Evolutionary conservation across 768 basidiomycete genomes (phyloP), one percentile per base, ranked within the genome.

Genomic region (Russula vinacea): DNA sequence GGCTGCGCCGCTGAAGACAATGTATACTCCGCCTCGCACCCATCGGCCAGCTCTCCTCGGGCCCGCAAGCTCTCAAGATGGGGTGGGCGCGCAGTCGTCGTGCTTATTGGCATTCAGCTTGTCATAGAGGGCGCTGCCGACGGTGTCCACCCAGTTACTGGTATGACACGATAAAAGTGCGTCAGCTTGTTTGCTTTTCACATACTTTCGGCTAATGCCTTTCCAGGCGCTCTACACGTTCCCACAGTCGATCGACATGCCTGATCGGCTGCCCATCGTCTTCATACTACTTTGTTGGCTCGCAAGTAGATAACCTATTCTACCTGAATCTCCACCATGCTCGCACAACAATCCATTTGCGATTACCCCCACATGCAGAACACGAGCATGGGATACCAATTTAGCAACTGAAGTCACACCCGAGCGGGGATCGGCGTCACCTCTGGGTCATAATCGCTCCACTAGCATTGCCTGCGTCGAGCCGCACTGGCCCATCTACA

Each of bases 281-380:
- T 0, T 97, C 94, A 0, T 98, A 97, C 74, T 99, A 98, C 75
- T 99, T 99, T 72, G 91, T 99, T 54, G 96, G 93, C 17, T 82
- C 88, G 0, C 96, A 99, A 73, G 89, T 87, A 3, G 90, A 94
- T 67, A 89, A 86, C 55, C 81, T 98, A 8, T 88, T 93, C 71
- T 90, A 92, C 71, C 83, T 91, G 40, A 86, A 91, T 75, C 88
- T 89, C 2, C 87, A 90, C 71, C 84, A 94, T 70, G 80, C 92
- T 0, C 84, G 93, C 9, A 83, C 90, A 0, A 81, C 92, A 0
- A 77, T 96, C 3, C 87, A 90, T 0, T 78, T 94, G 1, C 82
- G 88, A 5, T 79, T 80, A 1, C 80, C 78, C 5, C 78, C 81
- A 1, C 72, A 71, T 29, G 47, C 44, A n/a, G 66, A 62, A 22